Evolutionary conservation across 495 filamentous ascomycete genomes (phyloP).

Genomic region (Filosporella fistucella): DNA sequence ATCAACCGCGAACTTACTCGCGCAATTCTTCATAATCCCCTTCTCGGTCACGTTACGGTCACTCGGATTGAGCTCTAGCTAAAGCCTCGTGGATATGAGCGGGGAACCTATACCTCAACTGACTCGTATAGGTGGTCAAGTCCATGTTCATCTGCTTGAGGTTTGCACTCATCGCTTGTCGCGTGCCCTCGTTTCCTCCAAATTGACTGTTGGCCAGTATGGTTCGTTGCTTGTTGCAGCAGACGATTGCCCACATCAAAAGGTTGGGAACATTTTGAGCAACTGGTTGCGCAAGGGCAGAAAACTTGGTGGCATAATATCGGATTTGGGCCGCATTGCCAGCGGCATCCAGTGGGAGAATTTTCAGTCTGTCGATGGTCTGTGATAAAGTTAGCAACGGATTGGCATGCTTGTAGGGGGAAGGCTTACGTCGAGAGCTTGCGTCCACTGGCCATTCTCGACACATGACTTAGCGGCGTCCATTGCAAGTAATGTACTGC

Average conservation of each 20-base stretch:
- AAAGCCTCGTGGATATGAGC: constrained; percentile 72
- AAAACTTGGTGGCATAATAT: constrained; percentile 67
- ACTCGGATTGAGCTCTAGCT: constrained; percentile 70
- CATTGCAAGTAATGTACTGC: constrained; percentile 70
- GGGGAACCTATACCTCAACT: constrained; percentile 83
- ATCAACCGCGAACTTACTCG: too few relatives aligned
- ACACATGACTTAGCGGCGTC: constrained; percentile 69
- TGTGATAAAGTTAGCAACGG: constrained; percentile 34
- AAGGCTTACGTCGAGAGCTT: constrained; percentile 76
- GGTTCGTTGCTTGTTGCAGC: constrained; percentile 72
- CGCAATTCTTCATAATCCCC: too few relatives aligned
- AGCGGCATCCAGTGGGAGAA: constrained; percentile 69
- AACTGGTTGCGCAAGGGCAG: constrained; percentile 66
- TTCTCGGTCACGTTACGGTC: too few relatives aligned
- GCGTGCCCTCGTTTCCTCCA: constrained; percentile 67
- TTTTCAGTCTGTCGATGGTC: constrained; percentile 66
- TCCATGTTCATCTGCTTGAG: constrained; percentile 77
- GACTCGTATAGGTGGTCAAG: constrained; percentile 88
- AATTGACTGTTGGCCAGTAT: constrained; percentile 59
- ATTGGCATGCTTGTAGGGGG: too few relatives aligned
- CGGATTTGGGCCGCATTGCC: constrained; percentile 73
- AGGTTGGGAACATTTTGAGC: constrained; percentile 83
- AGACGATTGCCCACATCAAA: constrained; percentile 87
- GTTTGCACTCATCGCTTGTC: constrained; percentile 57
- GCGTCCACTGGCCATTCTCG: constrained; percentile 65